Evolutionary conservation across 2,329 filamentous ascomycete genomes (phyloP).

Genomic region (Cylindrodendrum hubeiense): DNA sequence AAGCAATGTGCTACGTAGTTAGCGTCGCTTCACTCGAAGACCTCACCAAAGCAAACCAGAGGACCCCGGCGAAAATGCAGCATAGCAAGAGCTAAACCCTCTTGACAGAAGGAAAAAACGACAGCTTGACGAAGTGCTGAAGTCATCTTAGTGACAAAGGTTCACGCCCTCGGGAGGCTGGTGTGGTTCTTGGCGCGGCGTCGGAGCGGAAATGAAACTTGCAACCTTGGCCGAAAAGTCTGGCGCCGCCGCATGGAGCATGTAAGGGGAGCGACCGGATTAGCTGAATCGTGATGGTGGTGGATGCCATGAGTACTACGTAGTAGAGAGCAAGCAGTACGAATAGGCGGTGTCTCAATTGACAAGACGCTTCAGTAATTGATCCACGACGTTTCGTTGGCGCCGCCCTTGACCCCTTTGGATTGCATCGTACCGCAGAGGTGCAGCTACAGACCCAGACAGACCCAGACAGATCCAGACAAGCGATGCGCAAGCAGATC

Average conservation of each 20-base stretch:
- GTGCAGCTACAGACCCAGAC: constrained; percentile 4
- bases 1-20: background rate
- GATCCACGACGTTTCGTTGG: background rate
- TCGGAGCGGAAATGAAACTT: background rate
- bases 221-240: background rate
- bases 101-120: background rate
- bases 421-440: constrained; percentile 7
- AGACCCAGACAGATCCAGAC: no score
- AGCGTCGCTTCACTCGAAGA: background rate
- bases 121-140: background rate
- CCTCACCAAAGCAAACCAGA: background rate
- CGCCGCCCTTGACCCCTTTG: background rate
- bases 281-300: background rate
- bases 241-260: background rate
- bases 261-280: background rate
- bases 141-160: constrained; percentile 20
- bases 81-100: background rate
- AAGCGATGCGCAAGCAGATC: constrained; percentile 18
- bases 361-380: background rate
- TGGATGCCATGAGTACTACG: background rate
- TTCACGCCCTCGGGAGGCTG: constrained; percentile 18
- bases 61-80: background rate
- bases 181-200: constrained; percentile 5
- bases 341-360: constrained; percentile 1
- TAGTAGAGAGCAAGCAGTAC: background rate